phyloP scores from a whole-genome alignment of 192 early-diverging fungal species.

The Glomus cerebriforme region DNA sequence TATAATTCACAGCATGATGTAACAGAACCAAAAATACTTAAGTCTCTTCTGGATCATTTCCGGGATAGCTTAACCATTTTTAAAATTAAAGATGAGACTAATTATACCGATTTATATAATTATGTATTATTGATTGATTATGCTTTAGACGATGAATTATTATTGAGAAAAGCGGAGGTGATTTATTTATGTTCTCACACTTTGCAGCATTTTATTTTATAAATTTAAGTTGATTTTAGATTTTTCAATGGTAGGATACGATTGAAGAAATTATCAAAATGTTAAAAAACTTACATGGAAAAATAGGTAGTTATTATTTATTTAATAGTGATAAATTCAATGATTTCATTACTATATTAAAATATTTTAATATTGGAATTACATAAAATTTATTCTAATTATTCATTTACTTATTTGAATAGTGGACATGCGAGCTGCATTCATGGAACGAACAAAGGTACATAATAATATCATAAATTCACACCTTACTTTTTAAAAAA shows the following conservation, averaged over 20 bases:
- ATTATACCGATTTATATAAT: conserved; percentile 21
- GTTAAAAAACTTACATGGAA: conserved; percentile 14
- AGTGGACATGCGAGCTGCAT: conserved; percentile 25
- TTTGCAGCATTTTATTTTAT: not conserved
- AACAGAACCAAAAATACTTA: not conserved
- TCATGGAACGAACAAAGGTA: conserved; percentile 31
- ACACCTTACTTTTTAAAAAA: not conserved
- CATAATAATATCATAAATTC: not conserved
- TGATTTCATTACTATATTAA: too few relatives aligned
- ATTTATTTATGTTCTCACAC: not conserved
- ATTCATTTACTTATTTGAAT: not conserved
- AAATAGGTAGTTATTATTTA: conserved; percentile 6
- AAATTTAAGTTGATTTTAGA: not conserved
- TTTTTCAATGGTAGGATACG: not conserved
- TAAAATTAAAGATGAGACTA: conserved; percentile 11
- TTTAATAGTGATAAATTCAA: too few relatives aligned
- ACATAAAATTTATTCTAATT: not conserved
- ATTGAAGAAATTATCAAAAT: conserved; percentile 17
- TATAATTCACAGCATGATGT: not conserved
- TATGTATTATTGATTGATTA: not conserved
- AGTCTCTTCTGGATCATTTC: not conserved
- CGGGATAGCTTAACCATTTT: not conserved
- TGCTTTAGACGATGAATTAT: conserved; percentile 1
- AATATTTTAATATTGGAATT: not conserved
- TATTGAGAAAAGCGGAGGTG: conserved; percentile 11